Evolutionary conservation across 495 filamentous ascomycete genomes (phyloP), one percentile per base, ranked within the genome.

Genomic region (Aspergillus nidulans): DNA sequence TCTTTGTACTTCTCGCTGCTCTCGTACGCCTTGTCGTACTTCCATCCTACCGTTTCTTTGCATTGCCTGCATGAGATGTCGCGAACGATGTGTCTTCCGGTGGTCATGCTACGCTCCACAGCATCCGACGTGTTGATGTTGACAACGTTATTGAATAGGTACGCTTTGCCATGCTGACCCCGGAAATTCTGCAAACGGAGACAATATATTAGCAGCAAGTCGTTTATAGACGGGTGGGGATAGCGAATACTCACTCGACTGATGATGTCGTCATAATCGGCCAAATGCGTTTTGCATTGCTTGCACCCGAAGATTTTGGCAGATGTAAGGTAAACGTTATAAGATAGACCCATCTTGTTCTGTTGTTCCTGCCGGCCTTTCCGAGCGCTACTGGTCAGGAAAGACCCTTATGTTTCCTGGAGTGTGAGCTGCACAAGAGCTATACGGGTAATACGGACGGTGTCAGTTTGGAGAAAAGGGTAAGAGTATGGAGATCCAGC

Each of bases 1-100:
- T 98, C 94, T 76, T 98, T 98, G 73, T 98, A 98, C 76, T 96
- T 96, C 81, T 98, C 92, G 54, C 76, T 82, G 42, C 72, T 63
- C 80, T 98, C 94, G 65, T 85, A 97, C 25, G 94, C 94, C 73
- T 95, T 95, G 71, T 98, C 94, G 74, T 98, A 98, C 74, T 96
- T 98, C 94, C 94, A 98, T 21, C 94, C 94, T 49, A 98, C 94
- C 45, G 86, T 88, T 67, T 89, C 86, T 61, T 85, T 86, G 83
- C 94, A 98, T 72, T 92, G 87, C 49, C 85, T 77, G 74, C 94
- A 98, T 38, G 69, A 69, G 62, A 98, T 96, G 69, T 98, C 94
- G 44, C 95, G 85, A 39, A 98, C 94, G 30, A 97, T 78, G 68
- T 98, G 94, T 32, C 87, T 79, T 43, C 94, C 94, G 2, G 94